Base-by-base conservation (phyloP, 2,329 filamentous ascomycete species). In the Nigrospora oryzae region DNA sequence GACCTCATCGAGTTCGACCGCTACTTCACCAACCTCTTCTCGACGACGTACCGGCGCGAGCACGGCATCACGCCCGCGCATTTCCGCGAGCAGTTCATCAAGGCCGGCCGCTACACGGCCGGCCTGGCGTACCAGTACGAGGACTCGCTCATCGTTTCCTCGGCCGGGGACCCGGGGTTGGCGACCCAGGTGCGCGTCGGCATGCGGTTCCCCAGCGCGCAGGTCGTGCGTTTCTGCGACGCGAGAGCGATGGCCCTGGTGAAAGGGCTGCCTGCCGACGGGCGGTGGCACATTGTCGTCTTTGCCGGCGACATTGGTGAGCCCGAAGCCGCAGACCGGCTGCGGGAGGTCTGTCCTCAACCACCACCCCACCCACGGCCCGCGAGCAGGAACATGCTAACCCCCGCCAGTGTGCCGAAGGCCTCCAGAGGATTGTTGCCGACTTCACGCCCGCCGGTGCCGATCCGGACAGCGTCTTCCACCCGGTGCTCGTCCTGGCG, bases 1-100 rank as follows among this genome's bases (percentile, higher is more conserved):
- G 75, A 82, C 44, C 63, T 84, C 12, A 82, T 83, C 46, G 70
- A 75, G 4, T 83, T 83, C 46, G 79, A 83, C 51, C 69, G 72
- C 1, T 65, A 69, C 42, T 75, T 74, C 52, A 68, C 73, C 0
- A 69, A 69, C 49, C 59, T 78, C 28, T 81, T 81, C 53, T 73
- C 68, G 2, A 65, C 69, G 0, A 65, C 68, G 30, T 60, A 61
- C 31, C 53, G 59, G 3, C 48, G 50, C 17, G 56, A 61, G 2
- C 58, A 70, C 11, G 60, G 67, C 13, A 64, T 66, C 3, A 66
- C 71, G 8, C 59, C 66, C 0, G 67, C 72, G 3, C 64, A 74
- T 33, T 80, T 83, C 51, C 68, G 69, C 7, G 66, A 77, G 38
- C 69, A 73, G n/a, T 82, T 83, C 45, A 63, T 77, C 38, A 69